phyloP scores from a whole-genome alignment of 805 yeast species.

The Kazachstania bromeliacearum region DNA sequence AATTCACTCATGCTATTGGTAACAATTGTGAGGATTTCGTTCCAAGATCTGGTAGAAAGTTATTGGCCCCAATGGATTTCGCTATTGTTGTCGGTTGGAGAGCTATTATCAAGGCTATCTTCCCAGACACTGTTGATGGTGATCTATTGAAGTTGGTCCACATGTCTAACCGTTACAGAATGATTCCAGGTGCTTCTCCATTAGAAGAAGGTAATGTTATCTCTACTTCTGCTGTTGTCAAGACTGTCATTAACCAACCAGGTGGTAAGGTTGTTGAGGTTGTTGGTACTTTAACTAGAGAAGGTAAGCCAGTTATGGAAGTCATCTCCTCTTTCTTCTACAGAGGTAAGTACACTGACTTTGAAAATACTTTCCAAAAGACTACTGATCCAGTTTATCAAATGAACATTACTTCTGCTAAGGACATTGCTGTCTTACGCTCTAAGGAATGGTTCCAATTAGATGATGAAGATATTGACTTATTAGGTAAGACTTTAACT shows the following conservation, averaged over 20 bases:
- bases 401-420: slow-evolving; percentile 58
- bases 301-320: slow-evolving; percentile 75
- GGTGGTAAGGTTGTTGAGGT: slow-evolving; percentile 96
- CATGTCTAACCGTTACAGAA: slow-evolving; percentile 85
- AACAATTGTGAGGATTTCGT: slow-evolving; percentile 95
- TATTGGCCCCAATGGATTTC: slow-evolving; percentile 97
- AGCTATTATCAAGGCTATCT: slow-evolving; percentile 94
- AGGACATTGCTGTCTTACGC: slow-evolving; percentile 85
- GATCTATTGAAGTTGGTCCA: slow-evolving; percentile 91
- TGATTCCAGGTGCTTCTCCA: slow-evolving; percentile 87
- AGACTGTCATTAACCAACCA: slow-evolving; percentile 81
- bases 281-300: slow-evolving; percentile 76
- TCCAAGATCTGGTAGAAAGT: slow-evolving; percentile 71
- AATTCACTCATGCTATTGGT: slow-evolving; percentile 94
- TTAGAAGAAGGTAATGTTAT: slow-evolving; percentile 82
- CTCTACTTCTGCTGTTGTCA: slow-evolving; percentile 71
- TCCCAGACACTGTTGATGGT: slow-evolving; percentile 95
- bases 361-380: slow-evolving; percentile 85
- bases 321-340: slow-evolving; percentile 92
- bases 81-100: slow-evolving; percentile 98
- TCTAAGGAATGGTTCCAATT: slow-evolving; percentile 98
- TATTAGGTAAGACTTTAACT: slow-evolving; percentile 70
- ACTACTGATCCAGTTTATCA: slow-evolving; percentile 80
- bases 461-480: slow-evolving; percentile 54
- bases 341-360: slow-evolving; percentile 86